A percentile compares a stretch with the other conserved stretches of the same genome.
These are phyloP conservation scores for Purshia tridentata DNA, from an alignment of 306 rosid genomes.

Conservation along the genomic window DNA sequence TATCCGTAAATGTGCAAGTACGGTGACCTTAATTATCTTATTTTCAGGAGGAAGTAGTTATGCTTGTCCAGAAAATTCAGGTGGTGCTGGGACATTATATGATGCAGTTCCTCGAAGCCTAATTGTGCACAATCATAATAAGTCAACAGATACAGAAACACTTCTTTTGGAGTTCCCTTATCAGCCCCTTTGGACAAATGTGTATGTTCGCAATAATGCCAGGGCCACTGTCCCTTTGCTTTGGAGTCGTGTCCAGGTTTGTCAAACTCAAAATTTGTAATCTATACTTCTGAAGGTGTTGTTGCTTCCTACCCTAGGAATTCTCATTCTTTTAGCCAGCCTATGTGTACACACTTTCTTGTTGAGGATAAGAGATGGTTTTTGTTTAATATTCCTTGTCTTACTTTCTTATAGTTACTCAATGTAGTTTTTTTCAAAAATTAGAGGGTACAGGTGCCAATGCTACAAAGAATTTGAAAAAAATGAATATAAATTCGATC, in stretches of 20 bases:
- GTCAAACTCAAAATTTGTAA: constrained; percentile 30
- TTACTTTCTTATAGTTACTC: neutral
- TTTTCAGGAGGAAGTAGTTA: constrained; percentile 84
- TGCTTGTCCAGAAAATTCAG: constrained; percentile 84
- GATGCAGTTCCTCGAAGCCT: constrained; percentile 97
- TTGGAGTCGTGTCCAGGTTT: constrained; percentile 99
- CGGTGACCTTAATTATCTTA: constrained; percentile 19
- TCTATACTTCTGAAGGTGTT: neutral
- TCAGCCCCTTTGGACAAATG: constrained; percentile 95
- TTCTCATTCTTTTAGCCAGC: neutral
- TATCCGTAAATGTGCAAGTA: neutral
- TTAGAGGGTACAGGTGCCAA: neutral
- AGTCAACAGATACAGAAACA: constrained; percentile 85
- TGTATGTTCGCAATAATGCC: constrained; percentile 86
- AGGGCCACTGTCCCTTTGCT: constrained; percentile 96
- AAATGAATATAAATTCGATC: neutral
- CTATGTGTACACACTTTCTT: neutral
- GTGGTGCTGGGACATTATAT: constrained; percentile 94
- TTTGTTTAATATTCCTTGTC: neutral
- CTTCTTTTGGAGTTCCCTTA: constrained; percentile 95
- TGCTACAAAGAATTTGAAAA: neutral
- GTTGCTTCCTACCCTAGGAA: neutral
- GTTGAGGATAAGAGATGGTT: constrained; percentile 1
- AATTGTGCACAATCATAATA: constrained; percentile 69
- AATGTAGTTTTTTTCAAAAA: neutral